Percentiles rank a stretch among this genome's conserved stretches.
Evolutionary conservation across 208 protist species (phyloP).

Genomic region (Leishmania lainsoni): DNA sequence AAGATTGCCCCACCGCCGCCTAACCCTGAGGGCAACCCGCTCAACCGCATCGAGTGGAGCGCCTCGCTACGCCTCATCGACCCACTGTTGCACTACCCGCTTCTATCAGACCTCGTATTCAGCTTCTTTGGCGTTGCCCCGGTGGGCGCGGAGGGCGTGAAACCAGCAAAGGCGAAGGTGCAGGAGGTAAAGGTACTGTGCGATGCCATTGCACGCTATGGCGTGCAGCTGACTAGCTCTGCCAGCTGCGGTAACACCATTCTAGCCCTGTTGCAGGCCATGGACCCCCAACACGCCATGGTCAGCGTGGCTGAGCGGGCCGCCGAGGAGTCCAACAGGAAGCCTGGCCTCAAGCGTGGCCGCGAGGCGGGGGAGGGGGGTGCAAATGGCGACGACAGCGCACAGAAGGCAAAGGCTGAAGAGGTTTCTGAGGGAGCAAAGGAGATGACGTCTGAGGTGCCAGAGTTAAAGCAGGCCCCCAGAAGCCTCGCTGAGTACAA

Average conservation of each 20-base stretch:
- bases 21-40: constrained; percentile 24
- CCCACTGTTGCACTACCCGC: constrained; percentile 56
- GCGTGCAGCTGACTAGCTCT: constrained; percentile 42
- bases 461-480: constrained; percentile 18
- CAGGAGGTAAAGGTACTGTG: constrained; percentile 69
- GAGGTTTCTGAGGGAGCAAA: constrained; percentile 17
- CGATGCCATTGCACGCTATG: constrained; percentile 55
- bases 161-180: constrained; percentile 34
- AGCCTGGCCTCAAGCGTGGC: constrained; percentile 40
- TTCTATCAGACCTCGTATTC: constrained; percentile 58
- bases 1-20: constrained; percentile 33
- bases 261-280: constrained; percentile 47
- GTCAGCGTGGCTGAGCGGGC: constrained; percentile 17
- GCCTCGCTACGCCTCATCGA: constrained; percentile 40
- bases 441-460: background rate
- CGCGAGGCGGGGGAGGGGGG: constrained; percentile 36
- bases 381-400: constrained; percentile 7
- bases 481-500: constrained; percentile 37
- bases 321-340: constrained; percentile 15
- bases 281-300: constrained; percentile 50
- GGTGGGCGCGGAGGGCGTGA: constrained; percentile 11
- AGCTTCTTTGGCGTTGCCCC: constrained; percentile 59
- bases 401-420: constrained; percentile 33
- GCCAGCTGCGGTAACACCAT: constrained; percentile 66
- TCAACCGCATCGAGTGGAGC: constrained; percentile 31